A percentile compares a stretch with the other conserved stretches of the same genome.
Conservation (phyloP, 148 eudicot species). For the Talinum fruticosum region DNA sequence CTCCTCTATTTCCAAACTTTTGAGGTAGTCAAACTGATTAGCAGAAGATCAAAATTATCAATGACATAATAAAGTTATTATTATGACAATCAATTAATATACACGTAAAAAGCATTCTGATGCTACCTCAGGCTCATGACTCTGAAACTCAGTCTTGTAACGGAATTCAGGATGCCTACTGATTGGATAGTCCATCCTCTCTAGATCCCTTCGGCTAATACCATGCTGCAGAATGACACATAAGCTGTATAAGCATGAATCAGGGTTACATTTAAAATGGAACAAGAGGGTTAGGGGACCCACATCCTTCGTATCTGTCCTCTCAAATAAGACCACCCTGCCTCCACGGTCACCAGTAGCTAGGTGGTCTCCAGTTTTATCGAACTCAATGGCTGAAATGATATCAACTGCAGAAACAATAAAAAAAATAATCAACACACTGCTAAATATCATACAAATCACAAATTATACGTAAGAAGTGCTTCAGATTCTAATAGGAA, state of each 20-base stretch:
- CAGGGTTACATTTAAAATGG: slow-evolving; percentile 2
- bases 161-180: slow-evolving; percentile 94
- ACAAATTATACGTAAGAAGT: neutral
- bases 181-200: slow-evolving; percentile 59
- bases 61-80: slow-evolving; percentile 10
- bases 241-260: slow-evolving; percentile 6
- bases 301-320: slow-evolving; percentile 67
- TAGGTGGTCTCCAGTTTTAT: slow-evolving; percentile 72
- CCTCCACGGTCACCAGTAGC: slow-evolving; percentile 88
- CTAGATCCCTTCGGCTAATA: slow-evolving; percentile 66
- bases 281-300: slow-evolving; percentile 24
- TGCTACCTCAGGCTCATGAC: slow-evolving; percentile 97
- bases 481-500: neutral
- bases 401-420: slow-evolving; percentile 50
- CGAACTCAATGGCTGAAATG: slow-evolving; percentile 77
- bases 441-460: neutral
- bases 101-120: slow-evolving; percentile 5
- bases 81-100: neutral
- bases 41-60: slow-evolving; percentile 18
- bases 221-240: slow-evolving; percentile 43
- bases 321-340: slow-evolving; percentile 74
- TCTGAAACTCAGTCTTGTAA: slow-evolving; percentile 98
- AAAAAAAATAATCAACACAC: neutral
- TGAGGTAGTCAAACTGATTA: slow-evolving; percentile 92
- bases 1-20: slow-evolving; percentile 99